phyloP scores from a whole-genome alignment of 2,329 filamentous ascomycete species.

The Penicillium decumbens region DNA sequence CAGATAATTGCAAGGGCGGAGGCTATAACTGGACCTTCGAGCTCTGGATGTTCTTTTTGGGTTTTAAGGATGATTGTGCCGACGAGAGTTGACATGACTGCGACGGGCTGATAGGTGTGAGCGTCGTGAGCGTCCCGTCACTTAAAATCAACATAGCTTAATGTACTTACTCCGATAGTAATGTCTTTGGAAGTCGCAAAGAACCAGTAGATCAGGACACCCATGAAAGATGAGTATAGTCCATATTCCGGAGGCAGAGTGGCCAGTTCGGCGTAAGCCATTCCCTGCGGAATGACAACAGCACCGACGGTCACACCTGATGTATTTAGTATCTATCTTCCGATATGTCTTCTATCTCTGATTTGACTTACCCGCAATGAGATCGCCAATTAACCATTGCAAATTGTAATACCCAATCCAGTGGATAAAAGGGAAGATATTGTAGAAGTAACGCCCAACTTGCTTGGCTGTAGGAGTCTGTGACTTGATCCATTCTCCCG shows the following conservation, averaged over 20 bases:
- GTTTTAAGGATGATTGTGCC: background rate
- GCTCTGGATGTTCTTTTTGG: background rate
- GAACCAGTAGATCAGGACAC: conserved; percentile 91
- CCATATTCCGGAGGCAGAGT: conserved; percentile 76
- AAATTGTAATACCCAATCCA: conserved; percentile 84
- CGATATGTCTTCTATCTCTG: background rate
- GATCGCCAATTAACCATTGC: conserved; percentile 79
- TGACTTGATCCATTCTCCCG: conserved; percentile 62
- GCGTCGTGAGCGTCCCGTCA: background rate
- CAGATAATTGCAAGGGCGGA: background rate
- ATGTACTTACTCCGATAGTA: conserved; percentile 73
- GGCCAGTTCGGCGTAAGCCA: conserved; percentile 88
- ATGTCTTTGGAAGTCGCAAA: conserved; percentile 99
- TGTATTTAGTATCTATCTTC: background rate
- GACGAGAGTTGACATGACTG: background rate
- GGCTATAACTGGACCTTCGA: background rate
- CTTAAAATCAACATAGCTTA: background rate
- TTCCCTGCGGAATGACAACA: conserved; percentile 90
- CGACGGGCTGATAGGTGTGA: background rate
- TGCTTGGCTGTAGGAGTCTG: conserved; percentile 56
- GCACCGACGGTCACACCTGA: conserved; percentile 65
- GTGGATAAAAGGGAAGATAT: conserved; percentile 74
- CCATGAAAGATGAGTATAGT: conserved; percentile 93
- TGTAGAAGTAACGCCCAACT: conserved; percentile 56
- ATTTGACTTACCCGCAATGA: conserved; percentile 58